A percentile compares a stretch with the other conserved stretches of the same genome.
Evolutionary conservation across 2,329 filamentous ascomycete species (phyloP).

Genomic region (Colletotrichum sp.): DNA sequence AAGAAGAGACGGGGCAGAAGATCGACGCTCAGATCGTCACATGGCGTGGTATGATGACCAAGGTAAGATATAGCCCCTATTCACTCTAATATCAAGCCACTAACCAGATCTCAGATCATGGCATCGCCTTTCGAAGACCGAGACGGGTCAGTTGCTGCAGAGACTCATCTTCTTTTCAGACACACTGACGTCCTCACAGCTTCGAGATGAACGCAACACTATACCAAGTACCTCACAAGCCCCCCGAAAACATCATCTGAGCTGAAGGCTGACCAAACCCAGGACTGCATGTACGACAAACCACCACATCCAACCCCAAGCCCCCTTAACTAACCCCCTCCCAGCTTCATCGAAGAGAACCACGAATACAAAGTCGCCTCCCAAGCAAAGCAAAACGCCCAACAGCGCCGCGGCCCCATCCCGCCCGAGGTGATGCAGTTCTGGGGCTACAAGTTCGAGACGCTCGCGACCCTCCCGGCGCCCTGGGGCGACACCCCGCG

Average conservation of each 20-base stretch:
- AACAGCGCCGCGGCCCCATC: slow-evolving; percentile 43
- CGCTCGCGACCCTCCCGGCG: slow-evolving; percentile 75
- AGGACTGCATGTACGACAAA: slow-evolving; percentile 59
- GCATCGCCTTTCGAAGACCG: slow-evolving; percentile 80
- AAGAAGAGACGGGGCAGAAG: slow-evolving; percentile 69
- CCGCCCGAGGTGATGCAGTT: slow-evolving; percentile 87
- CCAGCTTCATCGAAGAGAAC: slow-evolving; percentile 94
- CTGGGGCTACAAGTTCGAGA: slow-evolving; percentile 99
- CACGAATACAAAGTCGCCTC: slow-evolving; percentile 73
- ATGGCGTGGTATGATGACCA: slow-evolving; percentile 99
- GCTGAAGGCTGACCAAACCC: slow-evolving; percentile 24
- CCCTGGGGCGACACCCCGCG: slow-evolving; percentile 77
- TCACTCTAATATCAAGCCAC: neutral
- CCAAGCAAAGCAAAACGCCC: slow-evolving; percentile 62
- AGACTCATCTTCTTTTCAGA: neutral
- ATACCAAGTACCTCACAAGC: slow-evolving; percentile 71
- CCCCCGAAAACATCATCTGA: slow-evolving; percentile 6
- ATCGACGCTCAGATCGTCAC: slow-evolving; percentile 84
- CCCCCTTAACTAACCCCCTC: neutral
- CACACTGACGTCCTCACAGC: slow-evolving; percentile 44
- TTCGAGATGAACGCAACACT: slow-evolving; percentile 97
- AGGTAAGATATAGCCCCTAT: slow-evolving; percentile 57
- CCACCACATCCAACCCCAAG: neutral
- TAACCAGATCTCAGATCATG: slow-evolving; percentile 69
- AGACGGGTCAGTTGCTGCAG: slow-evolving; percentile 66